Evolutionary conservation across 768 basidiomycete species (phyloP).

Genomic region (Suillus clintonianus): DNA sequence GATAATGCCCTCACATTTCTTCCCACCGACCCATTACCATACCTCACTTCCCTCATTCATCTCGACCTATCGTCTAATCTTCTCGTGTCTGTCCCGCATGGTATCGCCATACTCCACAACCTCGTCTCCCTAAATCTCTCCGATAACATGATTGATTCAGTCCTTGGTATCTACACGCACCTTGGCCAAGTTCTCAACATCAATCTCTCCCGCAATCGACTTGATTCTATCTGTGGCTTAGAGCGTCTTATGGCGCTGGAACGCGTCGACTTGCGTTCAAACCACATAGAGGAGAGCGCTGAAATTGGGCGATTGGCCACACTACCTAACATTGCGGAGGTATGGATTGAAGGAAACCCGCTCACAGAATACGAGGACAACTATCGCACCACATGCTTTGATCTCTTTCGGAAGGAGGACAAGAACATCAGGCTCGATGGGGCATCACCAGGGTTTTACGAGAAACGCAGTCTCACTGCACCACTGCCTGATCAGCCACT

Average conservation of each 20-base stretch:
- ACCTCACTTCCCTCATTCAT: conserved; percentile 74
- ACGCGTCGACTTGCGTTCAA: conserved; percentile 80
- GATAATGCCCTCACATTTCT: conserved; percentile 84
- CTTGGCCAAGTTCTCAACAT: conserved; percentile 77
- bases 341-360: conserved; percentile 87
- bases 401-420: conserved; percentile 84
- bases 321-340: conserved; percentile 75
- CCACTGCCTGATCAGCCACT: conserved; percentile 53
- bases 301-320: conserved; percentile 84
- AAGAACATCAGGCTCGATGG: conserved; percentile 80
- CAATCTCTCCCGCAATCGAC: conserved; percentile 83
- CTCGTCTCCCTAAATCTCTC: conserved; percentile 92
- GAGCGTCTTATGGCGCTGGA: conserved; percentile 87
- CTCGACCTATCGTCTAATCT: conserved; percentile 92
- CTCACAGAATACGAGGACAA: conserved; percentile 68
- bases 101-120: conserved; percentile 71
- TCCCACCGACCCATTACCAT: conserved; percentile 63
- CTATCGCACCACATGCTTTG: conserved; percentile 79
- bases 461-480: conserved; percentile 58
- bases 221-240: conserved; percentile 93
- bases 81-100: conserved; percentile 82
- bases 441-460: conserved; percentile 65
- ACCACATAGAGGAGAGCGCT: conserved; percentile 77
- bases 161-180: conserved; percentile 82
- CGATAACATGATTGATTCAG: conserved; percentile 97